Evolutionary conservation across 2,329 filamentous ascomycete genomes (phyloP).

Genomic region (Apiospora saccharicola): DNA sequence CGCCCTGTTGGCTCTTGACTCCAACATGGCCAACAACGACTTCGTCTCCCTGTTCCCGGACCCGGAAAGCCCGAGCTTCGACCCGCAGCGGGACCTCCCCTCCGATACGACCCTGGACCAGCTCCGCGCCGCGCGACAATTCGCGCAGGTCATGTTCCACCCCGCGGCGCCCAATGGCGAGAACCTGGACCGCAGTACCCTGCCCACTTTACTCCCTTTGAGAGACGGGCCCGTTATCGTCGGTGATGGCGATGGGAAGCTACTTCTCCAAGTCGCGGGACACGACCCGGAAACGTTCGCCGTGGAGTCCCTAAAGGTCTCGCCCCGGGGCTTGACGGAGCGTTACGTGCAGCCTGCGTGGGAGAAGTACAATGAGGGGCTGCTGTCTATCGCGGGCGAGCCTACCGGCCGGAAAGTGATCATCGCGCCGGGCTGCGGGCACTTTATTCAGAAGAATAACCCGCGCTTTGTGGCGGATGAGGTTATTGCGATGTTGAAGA

Average conservation of each 20-base stretch:
- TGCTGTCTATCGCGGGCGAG: constrained; percentile 51
- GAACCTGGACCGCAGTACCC: constrained; percentile 54
- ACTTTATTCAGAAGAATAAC: constrained; percentile 63
- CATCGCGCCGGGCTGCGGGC: constrained; percentile 56
- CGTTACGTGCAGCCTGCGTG: constrained; percentile 62
- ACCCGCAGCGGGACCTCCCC: constrained; percentile 47
- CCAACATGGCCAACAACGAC: constrained; percentile 64
- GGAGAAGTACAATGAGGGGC: constrained; percentile 60
- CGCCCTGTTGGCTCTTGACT: constrained; percentile 61
- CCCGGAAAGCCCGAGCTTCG: constrained; percentile 56
- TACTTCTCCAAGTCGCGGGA: constrained; percentile 58
- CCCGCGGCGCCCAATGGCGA: constrained; percentile 58
- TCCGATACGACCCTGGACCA: constrained; percentile 45
- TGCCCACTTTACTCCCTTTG: constrained; percentile 52
- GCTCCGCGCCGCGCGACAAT: constrained; percentile 44
- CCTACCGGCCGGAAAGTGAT: constrained; percentile 45
- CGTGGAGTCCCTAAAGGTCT: constrained; percentile 46
- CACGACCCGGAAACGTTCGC: constrained; percentile 62
- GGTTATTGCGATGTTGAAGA: neutral
- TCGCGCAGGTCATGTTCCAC: constrained; percentile 52
- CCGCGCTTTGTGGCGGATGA: constrained; percentile 51
- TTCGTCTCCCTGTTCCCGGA: constrained; percentile 63
- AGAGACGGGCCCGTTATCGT: constrained; percentile 46
- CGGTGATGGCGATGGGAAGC: constrained; percentile 46
- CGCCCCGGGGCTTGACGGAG: constrained; percentile 49